Base-by-base conservation (phyloP, 768 basidiomycete genomes). In the Cubamyces lactineus region DNA sequence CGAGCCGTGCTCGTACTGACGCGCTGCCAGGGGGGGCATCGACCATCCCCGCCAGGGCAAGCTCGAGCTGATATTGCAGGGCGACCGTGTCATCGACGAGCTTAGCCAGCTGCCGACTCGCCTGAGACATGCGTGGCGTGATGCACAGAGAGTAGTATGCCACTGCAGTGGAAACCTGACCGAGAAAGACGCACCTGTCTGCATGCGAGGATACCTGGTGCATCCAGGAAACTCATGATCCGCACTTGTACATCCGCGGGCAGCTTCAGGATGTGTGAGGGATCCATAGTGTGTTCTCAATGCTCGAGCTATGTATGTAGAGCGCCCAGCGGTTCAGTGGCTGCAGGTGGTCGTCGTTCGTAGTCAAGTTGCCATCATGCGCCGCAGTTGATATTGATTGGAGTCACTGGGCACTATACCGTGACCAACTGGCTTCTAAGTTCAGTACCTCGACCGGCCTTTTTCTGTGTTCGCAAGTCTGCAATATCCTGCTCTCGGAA, bases 41-140 rank as follows among this genome's bases (percentile, higher is more conserved):
- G 16, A 70, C 43, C 48, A 74, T 59, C 4, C 66, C 64, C 28
- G 72, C 72, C 0, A 68, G 62, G 2, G 55, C 70, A 19, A 73
- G 71, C 59, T 74, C 73, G 57, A 74, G 62, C 38, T 39, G 49
- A 43, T 74, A 74, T 42, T 68, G 69, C 26, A 63, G 28, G 11
- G 49, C 48, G 2, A 49, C 52, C 15, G 59, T 38, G 11, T 50
- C n/a, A 16, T 46, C 45, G 11, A 70, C 49, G 26, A 61, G 23
- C 9, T 45, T 17, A 5, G 51, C 51, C 9, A 53, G 11, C 51
- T 41, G 26, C 19, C 16, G 7, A 8, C 51, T 53, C 12, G 38
- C 51, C 51, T 53, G 28, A 34, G n/a, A n/a, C n/a, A n/a, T n/a
- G n/a, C n/a, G n/a, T n/a, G n/a, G n/a, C n/a, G n/a, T n/a, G n/a